phyloP scores from a whole-genome alignment of 805 yeast genomes.

The Novakomyces olei region DNA sequence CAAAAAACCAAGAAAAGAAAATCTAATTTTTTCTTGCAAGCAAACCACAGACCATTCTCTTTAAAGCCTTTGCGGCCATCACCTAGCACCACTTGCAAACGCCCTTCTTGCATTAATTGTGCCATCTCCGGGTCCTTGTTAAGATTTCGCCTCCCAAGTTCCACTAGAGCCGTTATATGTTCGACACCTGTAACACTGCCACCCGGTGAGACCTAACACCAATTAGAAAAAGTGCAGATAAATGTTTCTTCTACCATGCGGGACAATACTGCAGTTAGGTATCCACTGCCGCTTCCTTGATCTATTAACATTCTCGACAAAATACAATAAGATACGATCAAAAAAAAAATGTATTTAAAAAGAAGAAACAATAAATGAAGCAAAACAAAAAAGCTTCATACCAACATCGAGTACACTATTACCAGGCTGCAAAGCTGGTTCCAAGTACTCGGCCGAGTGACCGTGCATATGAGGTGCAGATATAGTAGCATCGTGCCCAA shows the following conservation, averaged over 20 bases:
- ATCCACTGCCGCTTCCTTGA: constrained; percentile 11
- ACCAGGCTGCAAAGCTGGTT: constrained; percentile 7
- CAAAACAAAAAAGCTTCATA: too few species aligned
- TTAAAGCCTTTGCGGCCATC: constrained; percentile 10
- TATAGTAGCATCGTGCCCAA: constrained; percentile 10
- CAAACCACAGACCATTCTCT: not conserved
- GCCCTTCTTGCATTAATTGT: not conserved
- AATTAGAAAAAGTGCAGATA: constrained; percentile 1
- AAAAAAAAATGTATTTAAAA: too few species aligned
- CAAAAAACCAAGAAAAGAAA: too few species aligned
- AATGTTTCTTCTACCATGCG: constrained; percentile 8
- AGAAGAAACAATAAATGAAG: too few species aligned
- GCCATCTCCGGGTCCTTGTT: not conserved
- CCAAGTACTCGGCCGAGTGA: constrained; percentile 7
- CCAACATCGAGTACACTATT: constrained; percentile 9
- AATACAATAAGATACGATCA: too few species aligned
- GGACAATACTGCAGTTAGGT: constrained; percentile 8
- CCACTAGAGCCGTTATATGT: constrained; percentile 7
- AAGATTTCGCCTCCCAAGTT: constrained; percentile 3
- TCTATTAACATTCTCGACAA: too few species aligned
- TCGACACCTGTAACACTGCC: constrained; percentile 5
- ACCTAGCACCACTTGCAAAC: constrained; percentile 5
- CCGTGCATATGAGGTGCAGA: constrained; percentile 13
- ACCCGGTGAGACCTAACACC: not conserved
- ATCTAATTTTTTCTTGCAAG: not conserved